These are phyloP conservation scores for Phytophthora agathidicida DNA, from an alignment of 352 stramenopile genomes.

Conservation along the genomic window DNA sequence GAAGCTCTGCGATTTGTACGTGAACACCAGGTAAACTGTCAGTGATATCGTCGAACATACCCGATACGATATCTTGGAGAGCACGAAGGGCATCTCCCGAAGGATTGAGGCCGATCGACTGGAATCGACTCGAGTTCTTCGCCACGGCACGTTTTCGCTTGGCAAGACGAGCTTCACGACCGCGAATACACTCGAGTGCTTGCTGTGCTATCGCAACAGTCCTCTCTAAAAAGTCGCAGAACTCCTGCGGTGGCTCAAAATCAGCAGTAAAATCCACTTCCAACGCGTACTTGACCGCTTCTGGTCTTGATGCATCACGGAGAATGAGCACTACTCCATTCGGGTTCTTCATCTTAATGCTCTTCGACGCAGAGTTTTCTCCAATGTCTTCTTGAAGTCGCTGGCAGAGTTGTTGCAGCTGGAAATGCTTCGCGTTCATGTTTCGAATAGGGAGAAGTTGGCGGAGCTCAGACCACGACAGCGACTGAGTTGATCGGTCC, in stretches of 20 bases:
- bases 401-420: constrained; percentile 43
- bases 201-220: constrained; percentile 44
- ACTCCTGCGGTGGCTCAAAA: constrained; percentile 19
- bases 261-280: constrained; percentile 44
- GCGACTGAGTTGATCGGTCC: constrained; percentile 48
- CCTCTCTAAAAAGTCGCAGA: constrained; percentile 37
- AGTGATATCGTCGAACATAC: constrained; percentile 55
- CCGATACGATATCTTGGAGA: constrained; percentile 46
- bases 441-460: constrained; percentile 62
- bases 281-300: constrained; percentile 42
- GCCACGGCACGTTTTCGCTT: constrained; percentile 28
- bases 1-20: constrained; percentile 63
- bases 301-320: constrained; percentile 24
- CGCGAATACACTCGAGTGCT: constrained; percentile 57
- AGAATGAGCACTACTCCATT: constrained; percentile 45
- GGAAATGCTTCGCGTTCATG: constrained; percentile 77
- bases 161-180: constrained; percentile 44
- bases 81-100: constrained; percentile 56
- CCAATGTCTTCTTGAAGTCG: constrained; percentile 16
- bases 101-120: constrained; percentile 55
- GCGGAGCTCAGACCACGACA: constrained; percentile 56
- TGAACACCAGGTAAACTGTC: constrained; percentile 58
- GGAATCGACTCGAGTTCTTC: constrained; percentile 21
- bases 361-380: not conserved
- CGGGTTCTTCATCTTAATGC: constrained; percentile 31